Evolutionary conservation across 2,329 filamentous ascomycete genomes (phyloP), one percentile per base, ranked within the genome.

Genomic region (Aspergillus melleus): DNA sequence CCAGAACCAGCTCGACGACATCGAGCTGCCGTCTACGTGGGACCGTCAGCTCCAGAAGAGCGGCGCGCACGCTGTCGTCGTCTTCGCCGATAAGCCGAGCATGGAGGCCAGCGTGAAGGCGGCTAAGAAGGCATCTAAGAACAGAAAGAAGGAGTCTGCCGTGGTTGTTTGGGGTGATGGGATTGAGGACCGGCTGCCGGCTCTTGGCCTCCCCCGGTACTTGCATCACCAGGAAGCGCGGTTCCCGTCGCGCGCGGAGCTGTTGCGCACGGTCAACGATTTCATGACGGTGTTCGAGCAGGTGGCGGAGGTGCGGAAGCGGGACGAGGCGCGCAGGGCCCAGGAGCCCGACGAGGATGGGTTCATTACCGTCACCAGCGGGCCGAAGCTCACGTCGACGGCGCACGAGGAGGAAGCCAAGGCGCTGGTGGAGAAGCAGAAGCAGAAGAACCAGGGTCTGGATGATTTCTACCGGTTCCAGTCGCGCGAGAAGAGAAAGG

Each of bases 261-360:
- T 96, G n/a, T 88, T 96, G 70, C 79, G 82, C 44, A 84, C 87
- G 4, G 89, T 96, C 24, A 92, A 97, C 71, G 86, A 88, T 39
- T 98, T 92, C 80, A 96, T 98, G 83, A 84, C 85, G 22, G 82
- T 87, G n/a, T 98, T 92, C 79, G 74, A 77, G 26, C 75, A 90
- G 83, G 79, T 85, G 72, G 79, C 91, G 81, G 78, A 90, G 84
- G 81, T 86, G 75, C 77, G 88, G 81, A 76, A 88, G 81, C 67
- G 83, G 71, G 65, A 88, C 80, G 78, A 83, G 81, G 72, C 89
- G 78, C 72, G 84, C 57, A 80, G 89, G 62, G 87, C 91, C 61
- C 89, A 90, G 66, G 88, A 92, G 69, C 92, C 94, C 0, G 95
- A 99, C 74, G 93, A 92, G 71, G 95, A 99, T 75, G 95, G 95